These are phyloP conservation scores for Tolypocladium pustulatum DNA, from an alignment of 2,329 filamentous ascomycete species.

Conservation along the genomic window DNA sequence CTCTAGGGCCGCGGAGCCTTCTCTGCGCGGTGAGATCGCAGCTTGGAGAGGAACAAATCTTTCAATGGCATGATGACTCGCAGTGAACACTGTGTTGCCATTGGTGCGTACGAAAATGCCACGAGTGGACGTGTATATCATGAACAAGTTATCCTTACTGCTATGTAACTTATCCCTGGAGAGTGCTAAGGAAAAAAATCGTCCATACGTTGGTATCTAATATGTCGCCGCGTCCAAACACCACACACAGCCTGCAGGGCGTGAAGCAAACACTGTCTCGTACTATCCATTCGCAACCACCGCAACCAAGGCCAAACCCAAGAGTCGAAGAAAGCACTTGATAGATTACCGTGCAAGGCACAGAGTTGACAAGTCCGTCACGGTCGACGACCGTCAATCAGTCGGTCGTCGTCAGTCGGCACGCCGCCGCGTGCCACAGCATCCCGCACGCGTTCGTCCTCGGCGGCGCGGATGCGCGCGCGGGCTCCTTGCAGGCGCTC, in stretches of 20 bases:
- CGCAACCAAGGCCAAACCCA: not conserved
- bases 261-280: not conserved
- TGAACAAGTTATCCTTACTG: not conserved
- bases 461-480: constrained; percentile 44
- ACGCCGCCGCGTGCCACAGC: constrained; percentile 35
- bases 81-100: not conserved
- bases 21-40: not conserved
- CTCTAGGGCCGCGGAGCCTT: not conserved
- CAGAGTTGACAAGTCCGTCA: not conserved
- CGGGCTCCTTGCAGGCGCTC: constrained; percentile 59
- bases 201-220: not conserved
- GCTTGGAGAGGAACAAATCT: not conserved
- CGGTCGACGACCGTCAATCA: constrained; percentile 26
- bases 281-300: not conserved
- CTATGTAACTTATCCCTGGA: too few species aligned
- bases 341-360: not conserved
- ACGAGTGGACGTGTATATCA: not conserved
- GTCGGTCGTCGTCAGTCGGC: constrained; percentile 27
- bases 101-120: not conserved
- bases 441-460: constrained; percentile 46
- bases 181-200: too few species aligned
- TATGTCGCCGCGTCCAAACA: not conserved
- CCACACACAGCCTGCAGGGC: not conserved
- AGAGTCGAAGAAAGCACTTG: not conserved
- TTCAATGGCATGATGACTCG: not conserved